Evolutionary conservation across 495 filamentous ascomycete species (phyloP), one percentile per base, ranked within the genome.

Genomic region (Cairneyella variabilis): DNA sequence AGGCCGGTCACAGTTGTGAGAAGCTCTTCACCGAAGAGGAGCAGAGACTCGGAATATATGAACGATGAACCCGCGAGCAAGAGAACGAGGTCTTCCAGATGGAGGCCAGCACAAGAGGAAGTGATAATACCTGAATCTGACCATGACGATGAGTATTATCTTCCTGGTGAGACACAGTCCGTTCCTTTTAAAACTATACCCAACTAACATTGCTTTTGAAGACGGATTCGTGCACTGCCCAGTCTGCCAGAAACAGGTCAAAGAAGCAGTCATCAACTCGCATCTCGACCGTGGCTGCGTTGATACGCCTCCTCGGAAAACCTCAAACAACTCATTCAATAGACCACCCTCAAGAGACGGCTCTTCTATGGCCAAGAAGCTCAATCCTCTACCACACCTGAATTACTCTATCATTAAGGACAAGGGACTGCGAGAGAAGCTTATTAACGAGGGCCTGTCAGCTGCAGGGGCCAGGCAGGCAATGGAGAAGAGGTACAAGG

Each of bases 371-470:
- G 12, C 60, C 44, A 14, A 57, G 57, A 42, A 51, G 52, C 47
- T 53, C 6, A 14, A 32, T 7, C 28, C 7, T 14, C 28, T 98
- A 8, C 85, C 91, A 0, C 76, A 84, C 8, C 71, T 96, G 3
- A 89, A 85, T 56, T 97, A 95, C 68, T 83, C 83, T 17, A 72
- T 96, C 56, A 67, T 95, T 4, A 95, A 84, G 61, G 92, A 97
- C 3, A 70, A 56, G 0, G 76, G 76, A 6, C 75, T 99, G 27
- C 80, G 83, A 23, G 90, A 87, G 58, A 97, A 96, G 68, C 69
- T 97, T 6, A 61, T 69, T 36, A 90, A 96, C 2, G 74, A 93
- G 2, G 91, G 92, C n/a, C 81, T 99, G 44, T 85, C 90, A 0
- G 74, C 78, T 5, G 69, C 64, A 57, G 93, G 93, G 2, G 62